Conservation (phyloP, 768 basidiomycete species). For the Calocera viscosa region DNA sequence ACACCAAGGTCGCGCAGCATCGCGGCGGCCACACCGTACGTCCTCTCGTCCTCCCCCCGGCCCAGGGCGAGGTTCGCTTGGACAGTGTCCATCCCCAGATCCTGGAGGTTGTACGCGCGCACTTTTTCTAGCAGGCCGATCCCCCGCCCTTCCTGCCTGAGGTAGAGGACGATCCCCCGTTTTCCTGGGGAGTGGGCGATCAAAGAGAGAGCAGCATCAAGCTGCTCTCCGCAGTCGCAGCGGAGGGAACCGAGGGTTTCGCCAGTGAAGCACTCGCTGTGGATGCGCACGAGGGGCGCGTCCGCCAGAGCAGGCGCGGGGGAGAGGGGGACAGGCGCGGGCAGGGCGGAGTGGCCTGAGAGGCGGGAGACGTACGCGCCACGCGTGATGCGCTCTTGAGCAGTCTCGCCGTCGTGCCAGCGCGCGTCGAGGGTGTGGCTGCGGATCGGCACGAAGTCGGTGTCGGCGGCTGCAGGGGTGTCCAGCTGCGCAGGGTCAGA, state of each 20-base stretch:
- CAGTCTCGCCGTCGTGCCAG: conserved; percentile 78
- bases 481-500: conserved; percentile 77
- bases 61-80: conserved; percentile 92
- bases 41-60: conserved; percentile 84
- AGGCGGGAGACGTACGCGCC: conserved; percentile 88
- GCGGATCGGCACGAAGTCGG: conserved; percentile 40
- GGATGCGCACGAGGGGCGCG: conserved; percentile 80
- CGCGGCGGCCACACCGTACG: conserved; percentile 81
- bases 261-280: conserved; percentile 97
- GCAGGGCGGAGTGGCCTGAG: conserved; percentile 33
- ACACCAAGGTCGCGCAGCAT: conserved; percentile 82
- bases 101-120: conserved; percentile 93
- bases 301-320: conserved; percentile 30
- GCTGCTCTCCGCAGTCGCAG: conserved; percentile 96
- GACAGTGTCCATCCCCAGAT: conserved; percentile 97
- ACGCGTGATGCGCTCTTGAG: conserved; percentile 82
- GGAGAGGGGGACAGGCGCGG: conserved; percentile 15
- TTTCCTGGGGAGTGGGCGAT: conserved; percentile 67
- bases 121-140: conserved; percentile 94
- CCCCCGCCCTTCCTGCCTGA: conserved; percentile 94
- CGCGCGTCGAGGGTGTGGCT: conserved; percentile 67
- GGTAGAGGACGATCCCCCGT: conserved; percentile 84
- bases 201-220: conserved; percentile 90
- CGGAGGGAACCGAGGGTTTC: conserved; percentile 97
- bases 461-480: conserved; percentile 13